Conservation (phyloP, 148 eudicot species). For the Spergularia marina region DNA sequence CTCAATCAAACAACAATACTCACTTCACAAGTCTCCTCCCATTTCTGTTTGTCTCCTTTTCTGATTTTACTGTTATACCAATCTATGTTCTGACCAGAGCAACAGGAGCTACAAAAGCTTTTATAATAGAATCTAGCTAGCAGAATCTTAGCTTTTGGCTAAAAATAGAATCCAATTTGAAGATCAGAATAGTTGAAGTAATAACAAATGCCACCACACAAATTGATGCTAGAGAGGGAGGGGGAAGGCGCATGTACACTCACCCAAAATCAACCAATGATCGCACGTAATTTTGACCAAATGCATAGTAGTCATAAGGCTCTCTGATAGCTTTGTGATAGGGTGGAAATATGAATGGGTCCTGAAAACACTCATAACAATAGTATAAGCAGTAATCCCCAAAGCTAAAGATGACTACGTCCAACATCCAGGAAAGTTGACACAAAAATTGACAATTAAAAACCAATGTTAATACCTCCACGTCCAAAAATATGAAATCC, state of each 20-base stretch:
- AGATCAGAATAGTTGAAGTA: neutral
- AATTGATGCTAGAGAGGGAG: constrained; percentile 6
- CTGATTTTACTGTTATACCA: neutral
- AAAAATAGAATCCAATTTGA: neutral
- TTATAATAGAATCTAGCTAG: neutral
- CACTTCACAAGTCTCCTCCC: neutral
- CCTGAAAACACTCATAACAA: constrained; percentile 50
- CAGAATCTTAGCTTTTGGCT: neutral
- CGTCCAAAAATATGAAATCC: constrained; percentile 73
- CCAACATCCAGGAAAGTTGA: constrained; percentile 11
- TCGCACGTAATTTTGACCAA: constrained; percentile 79
- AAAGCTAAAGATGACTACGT: neutral
- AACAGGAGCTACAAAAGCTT: neutral
- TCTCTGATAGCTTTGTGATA: constrained; percentile 84
- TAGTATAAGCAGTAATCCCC: constrained; percentile 13
- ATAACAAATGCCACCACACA: neutral
- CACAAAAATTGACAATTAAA: constrained; percentile 20
- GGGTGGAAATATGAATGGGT: constrained; percentile 72
- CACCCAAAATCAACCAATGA: constrained; percentile 91
- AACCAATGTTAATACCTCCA: constrained; percentile 54
- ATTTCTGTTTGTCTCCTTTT: neutral
- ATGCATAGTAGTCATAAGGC: constrained; percentile 81
- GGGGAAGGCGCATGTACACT: constrained; percentile 26
- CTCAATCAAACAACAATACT: too few relatives aligned
- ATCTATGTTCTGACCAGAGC: neutral